Evolutionary conservation across 2,329 filamentous ascomycete genomes (phyloP), one percentile per base, ranked within the genome.

Genomic region (Pseudofabraea citricarpa): DNA sequence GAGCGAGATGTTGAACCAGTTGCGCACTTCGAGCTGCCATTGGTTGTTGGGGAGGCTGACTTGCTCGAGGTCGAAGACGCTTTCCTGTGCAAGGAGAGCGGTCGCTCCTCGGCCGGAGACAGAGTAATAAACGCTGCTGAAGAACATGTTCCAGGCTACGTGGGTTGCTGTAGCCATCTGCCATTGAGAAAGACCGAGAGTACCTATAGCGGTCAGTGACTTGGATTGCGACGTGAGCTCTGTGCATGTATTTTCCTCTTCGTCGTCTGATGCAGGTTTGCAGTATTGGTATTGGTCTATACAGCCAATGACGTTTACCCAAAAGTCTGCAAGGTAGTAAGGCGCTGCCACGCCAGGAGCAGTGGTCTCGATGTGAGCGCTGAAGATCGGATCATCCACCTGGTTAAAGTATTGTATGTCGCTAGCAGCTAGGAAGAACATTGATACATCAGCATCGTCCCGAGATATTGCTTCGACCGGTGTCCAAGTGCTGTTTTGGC

Each of bases 281-380:
- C 63, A 65, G 26, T 59, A 51, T 46, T 65, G 59, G 32, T 60
- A 56, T 44, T 64, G 63, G 31, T 63, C 59, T 15, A 52, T 50
- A 40, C 64, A 67, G 1, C 54, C 62, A 15, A 64, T 47, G 6
- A 53, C 50, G 12, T 40, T 40, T 13, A 56, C 46, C 5, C 43
- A 52, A 21, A 55, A 37, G 39, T 64, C 60, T 26, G 50, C n/a
- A 26, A 22, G 27, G 38, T 56, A 51, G 44, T 36, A 40, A 19
- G 32, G 21, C 31, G 26, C 21, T 29, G n/a, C 21, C 36, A 8
- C 44, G 48, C 9, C 40, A 35, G 16, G 27, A 33, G 15, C 18
- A 10, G 29, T 46, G 19, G 26, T 42, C n/a, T n/a, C n/a, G 6
- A 29, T 43, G 32, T 40, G 41, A 3, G 46, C 46, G 10, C 15